A percentile compares a stretch with the other conserved stretches of the same genome.
phyloP scores from a whole-genome alignment of 768 basidiomycete species.

The Macrolepiota dolichaula region DNA sequence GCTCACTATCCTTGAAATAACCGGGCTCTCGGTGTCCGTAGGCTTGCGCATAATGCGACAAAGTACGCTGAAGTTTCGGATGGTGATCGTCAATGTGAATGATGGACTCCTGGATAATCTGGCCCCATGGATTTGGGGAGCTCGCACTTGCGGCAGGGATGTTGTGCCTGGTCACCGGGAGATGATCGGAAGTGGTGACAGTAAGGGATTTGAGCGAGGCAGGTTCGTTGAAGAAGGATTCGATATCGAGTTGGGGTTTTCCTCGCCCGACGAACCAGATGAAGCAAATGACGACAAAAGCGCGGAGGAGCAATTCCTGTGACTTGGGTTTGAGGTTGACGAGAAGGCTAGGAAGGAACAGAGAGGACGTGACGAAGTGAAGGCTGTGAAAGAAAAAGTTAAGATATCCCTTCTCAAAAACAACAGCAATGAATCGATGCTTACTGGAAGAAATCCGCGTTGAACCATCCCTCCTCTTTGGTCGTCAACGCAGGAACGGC shows the following conservation, averaged over 20 bases:
- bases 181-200: conserved; percentile 19
- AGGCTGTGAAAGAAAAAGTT: conserved; percentile 49
- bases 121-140: conserved; percentile 58
- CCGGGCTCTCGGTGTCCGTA: conserved; percentile 11
- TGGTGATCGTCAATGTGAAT: conserved; percentile 56
- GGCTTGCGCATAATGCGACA: conserved; percentile 24
- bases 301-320: conserved; percentile 50
- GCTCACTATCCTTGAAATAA: conserved; percentile 21
- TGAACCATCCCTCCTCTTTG: conserved; percentile 31
- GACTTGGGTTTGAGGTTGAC: conserved; percentile 37
- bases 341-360: conserved; percentile 54
- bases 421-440: conserved; percentile 21
- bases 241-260: conserved; percentile 45
- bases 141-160: not conserved
- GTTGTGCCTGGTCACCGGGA: conserved; percentile 26
- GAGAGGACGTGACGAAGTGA: conserved; percentile 63
- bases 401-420: not conserved
- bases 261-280: conserved; percentile 57
- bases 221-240: conserved; percentile 38
- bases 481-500: conserved; percentile 51
- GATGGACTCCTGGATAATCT: conserved; percentile 48
- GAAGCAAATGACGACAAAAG: conserved; percentile 51
- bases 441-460: conserved; percentile 59
- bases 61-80: conserved; percentile 33
- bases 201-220: not conserved